Conservation (phyloP, 208 protist species). For the Leishmania martiniquensis region DNA sequence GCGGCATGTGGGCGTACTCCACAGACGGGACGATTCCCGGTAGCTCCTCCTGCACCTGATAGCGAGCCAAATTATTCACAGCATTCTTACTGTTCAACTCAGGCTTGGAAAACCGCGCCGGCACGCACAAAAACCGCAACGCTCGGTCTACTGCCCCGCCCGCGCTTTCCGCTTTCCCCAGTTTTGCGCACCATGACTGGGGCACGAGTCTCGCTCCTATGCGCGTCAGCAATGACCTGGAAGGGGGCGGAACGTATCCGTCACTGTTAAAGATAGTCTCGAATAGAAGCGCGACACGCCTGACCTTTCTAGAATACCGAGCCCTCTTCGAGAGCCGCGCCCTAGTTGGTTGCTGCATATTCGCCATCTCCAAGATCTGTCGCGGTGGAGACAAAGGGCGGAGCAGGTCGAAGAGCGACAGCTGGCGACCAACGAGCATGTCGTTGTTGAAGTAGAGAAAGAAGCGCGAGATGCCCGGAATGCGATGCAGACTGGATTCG, state of each 20-base stretch:
- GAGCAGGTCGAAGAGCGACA: slow-evolving; percentile 56
- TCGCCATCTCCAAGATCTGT: slow-evolving; percentile 17
- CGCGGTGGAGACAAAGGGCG: slow-evolving; percentile 39
- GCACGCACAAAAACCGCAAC: slow-evolving; percentile 1
- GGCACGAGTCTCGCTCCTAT: slow-evolving; percentile 1
- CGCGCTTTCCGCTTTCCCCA: not conserved
- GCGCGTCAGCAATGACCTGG: not conserved
- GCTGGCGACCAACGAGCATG: slow-evolving; percentile 40
- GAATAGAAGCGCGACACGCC: slow-evolving; percentile 9
- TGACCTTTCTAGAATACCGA: not conserved
- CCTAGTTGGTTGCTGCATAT: not conserved
- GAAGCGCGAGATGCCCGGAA: slow-evolving; percentile 45
- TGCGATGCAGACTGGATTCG: slow-evolving; percentile 46
- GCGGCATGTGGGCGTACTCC: slow-evolving; percentile 38
- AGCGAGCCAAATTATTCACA: slow-evolving; percentile 28
- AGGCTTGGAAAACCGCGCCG: not conserved
- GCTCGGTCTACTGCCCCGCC: not conserved
- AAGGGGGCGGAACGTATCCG: slow-evolving; percentile 1
- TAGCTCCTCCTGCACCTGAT: slow-evolving; percentile 10
- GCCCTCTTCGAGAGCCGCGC: not conserved
- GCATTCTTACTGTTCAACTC: not conserved
- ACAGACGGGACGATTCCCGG: slow-evolving; percentile 25
- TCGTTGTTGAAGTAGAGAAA: slow-evolving; percentile 60
- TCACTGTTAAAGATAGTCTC: slow-evolving; percentile 33
- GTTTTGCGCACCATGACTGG: not conserved